These are phyloP conservation scores for Trichosanthes cucumerina DNA, from an alignment of 306 rosid genomes.

Conservation along the genomic window DNA sequence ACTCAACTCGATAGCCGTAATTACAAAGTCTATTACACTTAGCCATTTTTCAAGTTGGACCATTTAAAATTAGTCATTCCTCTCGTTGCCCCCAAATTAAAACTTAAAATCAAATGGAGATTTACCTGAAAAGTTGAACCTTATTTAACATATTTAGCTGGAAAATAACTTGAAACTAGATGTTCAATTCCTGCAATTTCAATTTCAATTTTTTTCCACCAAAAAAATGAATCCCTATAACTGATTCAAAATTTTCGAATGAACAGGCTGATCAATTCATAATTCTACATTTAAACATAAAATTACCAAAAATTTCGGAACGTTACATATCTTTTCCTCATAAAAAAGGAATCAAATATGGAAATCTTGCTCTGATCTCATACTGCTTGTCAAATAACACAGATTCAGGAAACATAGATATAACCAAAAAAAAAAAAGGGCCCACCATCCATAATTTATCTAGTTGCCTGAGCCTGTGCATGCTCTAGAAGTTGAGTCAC, in stretches of 20 bases:
- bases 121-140: no score
- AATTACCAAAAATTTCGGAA: not conserved
- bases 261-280: not conserved
- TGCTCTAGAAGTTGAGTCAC: constrained; percentile 67
- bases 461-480: constrained; percentile 47
- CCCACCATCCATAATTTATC: constrained; percentile 19
- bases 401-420: not conserved
- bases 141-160: not conserved
- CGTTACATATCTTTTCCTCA: not conserved
- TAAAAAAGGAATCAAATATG: not conserved
- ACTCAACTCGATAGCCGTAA: no score
- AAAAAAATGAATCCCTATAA: not conserved
- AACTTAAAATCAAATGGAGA: no score
- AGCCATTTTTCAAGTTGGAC: no score
- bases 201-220: not conserved
- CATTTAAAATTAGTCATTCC: no score
- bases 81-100: no score
- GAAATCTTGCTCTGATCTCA: not conserved
- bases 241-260: not conserved
- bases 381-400: not conserved
- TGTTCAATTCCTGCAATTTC: not conserved
- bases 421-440: not conserved
- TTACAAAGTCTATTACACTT: no score
- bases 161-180: not conserved
- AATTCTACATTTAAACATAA: not conserved